phyloP scores from a whole-genome alignment of 1,284 basidiomycete genomes.

The Kalmanozyma brasiliensis region DNA sequence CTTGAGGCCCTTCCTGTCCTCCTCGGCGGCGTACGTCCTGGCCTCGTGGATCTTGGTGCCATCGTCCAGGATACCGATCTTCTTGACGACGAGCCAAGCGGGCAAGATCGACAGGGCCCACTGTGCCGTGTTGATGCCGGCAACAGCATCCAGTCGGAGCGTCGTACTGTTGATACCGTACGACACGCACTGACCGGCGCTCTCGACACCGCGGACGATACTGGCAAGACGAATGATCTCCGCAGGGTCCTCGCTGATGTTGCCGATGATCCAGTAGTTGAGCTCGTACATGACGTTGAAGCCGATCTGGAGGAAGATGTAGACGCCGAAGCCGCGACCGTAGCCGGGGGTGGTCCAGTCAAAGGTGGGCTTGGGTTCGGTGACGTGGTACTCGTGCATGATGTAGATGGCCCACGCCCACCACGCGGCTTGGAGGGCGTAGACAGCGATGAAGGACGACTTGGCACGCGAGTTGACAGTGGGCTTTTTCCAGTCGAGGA shows the following conservation, averaged over 20 bases:
- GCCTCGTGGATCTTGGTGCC: conserved; percentile 48
- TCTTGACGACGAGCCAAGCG: conserved; percentile 59
- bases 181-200: conserved; percentile 60
- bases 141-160: conserved; percentile 54
- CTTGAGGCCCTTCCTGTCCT: conserved; percentile 44
- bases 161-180: conserved; percentile 62
- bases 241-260: conserved; percentile 36
- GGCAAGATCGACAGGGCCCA: conserved; percentile 48
- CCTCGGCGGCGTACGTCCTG: conserved; percentile 45
- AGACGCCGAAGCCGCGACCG: conserved; percentile 58
- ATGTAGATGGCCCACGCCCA: conserved; percentile 68
- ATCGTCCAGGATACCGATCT: conserved; percentile 51
- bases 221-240: conserved; percentile 62
- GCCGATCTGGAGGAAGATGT: conserved; percentile 58
- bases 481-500: conserved; percentile 63
- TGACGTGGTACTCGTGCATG: conserved; percentile 50
- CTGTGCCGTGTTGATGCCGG: conserved; percentile 60
- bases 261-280: conserved; percentile 60
- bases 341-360: conserved; percentile 64
- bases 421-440: conserved; percentile 52
- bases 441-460: conserved; percentile 52
- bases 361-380: conserved; percentile 37
- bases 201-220: conserved; percentile 62
- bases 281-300: conserved; percentile 57
- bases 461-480: conserved; percentile 59